A percentile compares a stretch with the other conserved stretches of the same genome.
These are phyloP conservation scores for Exophiala aquamarina DNA, from an alignment of 2,329 filamentous ascomycete species.

Conservation along the genomic window DNA sequence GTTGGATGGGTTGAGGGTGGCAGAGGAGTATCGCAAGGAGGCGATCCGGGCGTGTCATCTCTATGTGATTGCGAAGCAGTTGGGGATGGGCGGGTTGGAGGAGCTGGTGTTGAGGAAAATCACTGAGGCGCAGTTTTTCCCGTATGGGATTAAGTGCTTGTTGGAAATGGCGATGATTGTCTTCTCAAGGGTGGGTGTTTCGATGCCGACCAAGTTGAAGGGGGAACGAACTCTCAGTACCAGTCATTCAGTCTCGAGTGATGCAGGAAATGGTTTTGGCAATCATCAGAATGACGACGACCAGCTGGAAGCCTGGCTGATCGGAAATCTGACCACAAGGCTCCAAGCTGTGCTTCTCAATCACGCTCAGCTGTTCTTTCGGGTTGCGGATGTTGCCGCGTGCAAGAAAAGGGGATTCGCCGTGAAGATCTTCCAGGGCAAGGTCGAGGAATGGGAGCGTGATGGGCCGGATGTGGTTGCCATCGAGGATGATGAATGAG, in stretches of 20 bases:
- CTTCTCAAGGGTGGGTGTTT: constrained; percentile 10
- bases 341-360: constrained; percentile 10
- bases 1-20: constrained; percentile 9
- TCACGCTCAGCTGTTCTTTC: constrained; percentile 14
- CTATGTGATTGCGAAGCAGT: constrained; percentile 18
- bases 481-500: constrained; percentile 17
- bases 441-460: constrained; percentile 11
- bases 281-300: constrained; percentile 2
- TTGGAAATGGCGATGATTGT: constrained; percentile 15
- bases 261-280: not conserved
- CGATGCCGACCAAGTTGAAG: not conserved
- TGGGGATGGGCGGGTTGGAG: constrained; percentile 15
- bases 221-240: no score
- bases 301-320: constrained; percentile 15
- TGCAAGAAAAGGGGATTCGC: constrained; percentile 13
- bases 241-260: not conserved
- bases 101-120: constrained; percentile 21
- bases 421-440: constrained; percentile 4
- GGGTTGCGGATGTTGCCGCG: constrained; percentile 12
- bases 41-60: constrained; percentile 12
- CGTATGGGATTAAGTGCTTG: constrained; percentile 14
- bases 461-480: constrained; percentile 7
- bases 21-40: constrained; percentile 15
- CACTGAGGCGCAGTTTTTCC: constrained; percentile 9
- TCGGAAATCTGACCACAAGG: constrained; percentile 5